Base-by-base conservation (phyloP, 2,329 filamentous ascomycete species). In the Parafenestella ontariensis region DNA sequence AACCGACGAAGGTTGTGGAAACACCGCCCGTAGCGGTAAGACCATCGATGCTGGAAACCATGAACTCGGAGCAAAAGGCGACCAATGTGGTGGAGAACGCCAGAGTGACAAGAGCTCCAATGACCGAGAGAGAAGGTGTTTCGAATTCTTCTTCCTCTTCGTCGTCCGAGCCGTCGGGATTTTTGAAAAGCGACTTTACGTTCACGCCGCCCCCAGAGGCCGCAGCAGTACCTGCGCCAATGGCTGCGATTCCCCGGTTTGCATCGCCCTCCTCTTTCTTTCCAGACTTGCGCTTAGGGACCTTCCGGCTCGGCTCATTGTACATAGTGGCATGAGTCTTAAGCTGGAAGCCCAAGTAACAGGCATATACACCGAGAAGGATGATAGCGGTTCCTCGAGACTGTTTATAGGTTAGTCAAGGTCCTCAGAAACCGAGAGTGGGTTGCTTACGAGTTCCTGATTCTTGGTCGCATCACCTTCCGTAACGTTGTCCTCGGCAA, bases 261-360 rank as follows among this genome's bases (percentile, higher is more conserved):
- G 80, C 77, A 9, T 82, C 80, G 15, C 84, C 83, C 43, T 82
- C 77, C 50, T 79, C 73, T 48, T 83, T 73, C 60, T 81, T 79
- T 40, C 75, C 71, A 8, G 70, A 70, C 34, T 77, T 76, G 48
- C 72, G 77, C 67, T 85, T 91, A 2, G 87, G 85, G 0, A 90
- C 89, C 75, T 96, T 96, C 65, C 90, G 83, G 61, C 88, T 90
- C 29, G 90, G 87, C 47, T 87, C 86, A 72, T 89, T 91, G 81
- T 96, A 97, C 72, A 96, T 88, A 8, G 80, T 80, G 21, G 84
- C 82, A 74, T 97, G 93, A 0, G 93, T 93, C 74, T 92, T 91
- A 54, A 98, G 87, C 76, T 97, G 94, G 81, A 97, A 97, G 76
- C 91, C 83, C 1, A 98, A 87, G 69, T 96, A 97, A 52, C 85